phyloP scores from a whole-genome alignment of 352 stramenopile genomes.

The Globisporangium viniferum region DNA sequence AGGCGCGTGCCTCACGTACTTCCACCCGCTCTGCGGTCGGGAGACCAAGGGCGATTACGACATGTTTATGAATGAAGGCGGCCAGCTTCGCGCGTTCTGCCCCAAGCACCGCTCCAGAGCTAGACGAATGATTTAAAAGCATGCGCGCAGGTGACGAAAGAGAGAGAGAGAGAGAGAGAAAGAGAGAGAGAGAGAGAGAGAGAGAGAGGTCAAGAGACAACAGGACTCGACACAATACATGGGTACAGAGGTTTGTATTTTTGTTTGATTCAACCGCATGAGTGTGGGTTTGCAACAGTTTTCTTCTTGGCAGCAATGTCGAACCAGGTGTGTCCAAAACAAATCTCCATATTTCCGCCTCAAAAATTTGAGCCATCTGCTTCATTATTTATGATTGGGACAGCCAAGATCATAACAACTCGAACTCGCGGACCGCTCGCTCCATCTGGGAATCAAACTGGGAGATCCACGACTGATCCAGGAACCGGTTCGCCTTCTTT shows the following conservation, averaged over 20 bases:
- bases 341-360: background rate
- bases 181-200: background rate
- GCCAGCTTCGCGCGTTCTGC: conserved; percentile 80
- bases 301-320: background rate
- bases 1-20: conserved; percentile 57
- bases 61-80: conserved; percentile 90
- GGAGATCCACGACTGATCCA: conserved; percentile 71
- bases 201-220: background rate
- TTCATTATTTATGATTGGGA: background rate
- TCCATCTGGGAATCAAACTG: conserved; percentile 85
- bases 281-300: background rate
- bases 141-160: background rate
- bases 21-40: conserved; percentile 82
- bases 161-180: background rate
- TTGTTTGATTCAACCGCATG: conserved; percentile 1
- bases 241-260: conserved; percentile 14
- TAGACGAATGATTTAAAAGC: conserved; percentile 20
- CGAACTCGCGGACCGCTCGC: conserved; percentile 61
- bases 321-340: background rate
- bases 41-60: conserved; percentile 77
- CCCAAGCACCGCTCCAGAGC: conserved; percentile 65
- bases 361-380: background rate
- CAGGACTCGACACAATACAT: conserved; percentile 4
- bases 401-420: conserved; percentile 40
- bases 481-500: conserved; percentile 74